Evolutionary conservation across 2,329 filamentous ascomycete genomes (phyloP).

Genomic region (Fusarium torreyae): DNA sequence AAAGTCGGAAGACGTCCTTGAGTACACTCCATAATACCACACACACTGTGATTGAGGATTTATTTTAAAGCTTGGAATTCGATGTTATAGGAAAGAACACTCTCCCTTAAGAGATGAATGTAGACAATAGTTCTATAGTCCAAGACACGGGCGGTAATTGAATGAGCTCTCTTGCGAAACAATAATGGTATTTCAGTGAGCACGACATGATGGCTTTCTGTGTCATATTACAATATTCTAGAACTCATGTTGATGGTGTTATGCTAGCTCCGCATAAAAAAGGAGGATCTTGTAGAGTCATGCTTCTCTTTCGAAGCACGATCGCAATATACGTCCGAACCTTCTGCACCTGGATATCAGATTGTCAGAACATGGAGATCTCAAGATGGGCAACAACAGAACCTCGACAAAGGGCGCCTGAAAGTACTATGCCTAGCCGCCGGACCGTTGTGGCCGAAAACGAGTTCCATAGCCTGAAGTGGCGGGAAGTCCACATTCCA

Average conservation of each 20-base stretch:
- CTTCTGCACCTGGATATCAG: background rate
- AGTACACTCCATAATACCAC: constrained; percentile 35
- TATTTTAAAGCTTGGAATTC: background rate
- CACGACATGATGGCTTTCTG: too few species aligned
- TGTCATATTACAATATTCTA: too few species aligned
- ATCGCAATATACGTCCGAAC: background rate
- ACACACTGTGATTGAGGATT: rapidly evolving
- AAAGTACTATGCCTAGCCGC: background rate
- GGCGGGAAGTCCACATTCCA: constrained; percentile 8
- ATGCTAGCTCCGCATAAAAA: too few species aligned
- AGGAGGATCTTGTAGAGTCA: background rate
- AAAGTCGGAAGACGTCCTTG: constrained; percentile 21
- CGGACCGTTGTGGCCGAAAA: constrained; percentile 9
- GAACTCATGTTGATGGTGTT: too few species aligned
- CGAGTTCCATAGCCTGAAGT: background rate
- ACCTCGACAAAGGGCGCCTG: too few species aligned
- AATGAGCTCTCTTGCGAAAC: too few species aligned
- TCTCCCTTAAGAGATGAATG: background rate
- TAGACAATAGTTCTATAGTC: background rate
- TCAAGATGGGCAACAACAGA: background rate
- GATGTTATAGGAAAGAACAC: background rate
- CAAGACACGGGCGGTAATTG: too few species aligned
- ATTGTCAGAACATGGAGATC: background rate
- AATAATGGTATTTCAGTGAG: too few species aligned
- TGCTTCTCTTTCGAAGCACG: background rate